These are phyloP conservation scores for Iodosphaeria phyllophila DNA, from an alignment of 2,329 filamentous ascomycete genomes.

Conservation along the genomic window DNA sequence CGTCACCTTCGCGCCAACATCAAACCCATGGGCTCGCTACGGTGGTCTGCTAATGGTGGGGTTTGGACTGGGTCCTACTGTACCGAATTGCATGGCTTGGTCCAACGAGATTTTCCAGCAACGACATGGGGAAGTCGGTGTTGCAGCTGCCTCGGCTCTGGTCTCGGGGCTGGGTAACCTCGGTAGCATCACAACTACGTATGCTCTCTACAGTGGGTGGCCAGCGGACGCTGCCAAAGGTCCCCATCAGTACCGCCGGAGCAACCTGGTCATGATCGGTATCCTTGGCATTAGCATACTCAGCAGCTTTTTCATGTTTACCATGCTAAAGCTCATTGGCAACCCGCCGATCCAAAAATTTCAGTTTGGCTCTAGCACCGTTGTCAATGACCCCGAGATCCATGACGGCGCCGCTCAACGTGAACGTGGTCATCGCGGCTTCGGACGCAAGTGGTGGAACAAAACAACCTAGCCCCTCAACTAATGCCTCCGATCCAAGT, in stretches of 20 bases:
- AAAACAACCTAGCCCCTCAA: slow-evolving; percentile 11
- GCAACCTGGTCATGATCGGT: slow-evolving; percentile 76
- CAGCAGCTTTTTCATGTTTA: slow-evolving; percentile 49
- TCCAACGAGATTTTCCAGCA: slow-evolving; percentile 78
- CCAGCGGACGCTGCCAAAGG: slow-evolving; percentile 52
- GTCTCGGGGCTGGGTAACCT: slow-evolving; percentile 79
- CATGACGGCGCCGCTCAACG: slow-evolving; percentile 42
- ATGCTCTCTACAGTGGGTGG: slow-evolving; percentile 80
- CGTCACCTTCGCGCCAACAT: slow-evolving; percentile 51
- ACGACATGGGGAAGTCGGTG: slow-evolving; percentile 77
- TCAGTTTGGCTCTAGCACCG: too few species aligned
- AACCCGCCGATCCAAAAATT: slow-evolving; percentile 30
- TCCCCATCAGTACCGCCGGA: slow-evolving; percentile 55
- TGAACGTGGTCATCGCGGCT: slow-evolving; percentile 38
- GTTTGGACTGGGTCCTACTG: slow-evolving; percentile 77
- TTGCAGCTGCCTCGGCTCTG: slow-evolving; percentile 68
- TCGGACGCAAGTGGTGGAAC: slow-evolving; percentile 22
- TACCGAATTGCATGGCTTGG: slow-evolving; percentile 90
- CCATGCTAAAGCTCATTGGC: slow-evolving; percentile 40
- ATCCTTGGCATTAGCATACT: slow-evolving; percentile 65
- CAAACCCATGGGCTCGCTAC: slow-evolving; percentile 66
- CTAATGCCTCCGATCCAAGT: slow-evolving; percentile 1
- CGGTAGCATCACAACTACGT: slow-evolving; percentile 73
- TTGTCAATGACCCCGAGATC: slow-evolving; percentile 22
- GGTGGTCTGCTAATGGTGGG: slow-evolving; percentile 79